phyloP scores from a whole-genome alignment of 805 yeast genomes.

The Wickerhamomyces subpelliculosus region DNA sequence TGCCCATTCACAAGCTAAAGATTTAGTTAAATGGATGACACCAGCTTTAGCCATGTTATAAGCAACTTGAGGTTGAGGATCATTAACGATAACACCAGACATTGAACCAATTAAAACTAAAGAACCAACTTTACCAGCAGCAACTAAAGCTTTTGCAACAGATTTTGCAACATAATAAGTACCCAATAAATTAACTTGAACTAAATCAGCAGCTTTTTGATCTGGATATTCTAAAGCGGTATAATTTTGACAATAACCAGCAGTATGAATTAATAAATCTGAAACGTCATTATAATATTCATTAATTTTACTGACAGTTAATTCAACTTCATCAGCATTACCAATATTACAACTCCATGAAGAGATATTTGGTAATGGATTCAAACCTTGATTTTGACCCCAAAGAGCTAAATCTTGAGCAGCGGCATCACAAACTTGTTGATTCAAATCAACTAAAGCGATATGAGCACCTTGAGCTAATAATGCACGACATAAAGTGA shows the following conservation, averaged over 20 bases:
- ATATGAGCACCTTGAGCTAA: conserved; percentile 73
- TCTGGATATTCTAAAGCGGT: conserved; percentile 76
- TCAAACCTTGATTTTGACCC: conserved; percentile 30
- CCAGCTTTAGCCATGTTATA: conserved; percentile 87
- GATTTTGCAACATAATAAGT: conserved; percentile 69
- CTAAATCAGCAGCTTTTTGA: conserved; percentile 55
- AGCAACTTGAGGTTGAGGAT: conserved; percentile 74
- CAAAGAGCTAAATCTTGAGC: conserved; percentile 43
- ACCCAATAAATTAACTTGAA: conserved; percentile 70
- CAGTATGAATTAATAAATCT: conserved; percentile 64
- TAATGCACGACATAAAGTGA: conserved; percentile 57
- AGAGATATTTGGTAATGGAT: conserved; percentile 32
- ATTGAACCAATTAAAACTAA: conserved; percentile 69
- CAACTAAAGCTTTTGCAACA: conserved; percentile 61
- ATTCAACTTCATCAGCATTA: conserved; percentile 51
- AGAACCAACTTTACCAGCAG: conserved; percentile 47
- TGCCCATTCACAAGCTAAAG: conserved; percentile 82
- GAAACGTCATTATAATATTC: conserved; percentile 55
- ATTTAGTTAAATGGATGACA: conserved; percentile 70
- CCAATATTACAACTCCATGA: conserved; percentile 75
- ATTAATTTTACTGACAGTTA: conserved; percentile 44
- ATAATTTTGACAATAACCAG: conserved; percentile 81
- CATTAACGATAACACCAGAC: conserved; percentile 73
- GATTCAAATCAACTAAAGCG: conserved; percentile 64
- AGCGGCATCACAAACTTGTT: conserved; percentile 50